Evolutionary conservation across 108 stramenopile genomes (phyloP).

Genomic region (Stephanodiscus triporus): DNA sequence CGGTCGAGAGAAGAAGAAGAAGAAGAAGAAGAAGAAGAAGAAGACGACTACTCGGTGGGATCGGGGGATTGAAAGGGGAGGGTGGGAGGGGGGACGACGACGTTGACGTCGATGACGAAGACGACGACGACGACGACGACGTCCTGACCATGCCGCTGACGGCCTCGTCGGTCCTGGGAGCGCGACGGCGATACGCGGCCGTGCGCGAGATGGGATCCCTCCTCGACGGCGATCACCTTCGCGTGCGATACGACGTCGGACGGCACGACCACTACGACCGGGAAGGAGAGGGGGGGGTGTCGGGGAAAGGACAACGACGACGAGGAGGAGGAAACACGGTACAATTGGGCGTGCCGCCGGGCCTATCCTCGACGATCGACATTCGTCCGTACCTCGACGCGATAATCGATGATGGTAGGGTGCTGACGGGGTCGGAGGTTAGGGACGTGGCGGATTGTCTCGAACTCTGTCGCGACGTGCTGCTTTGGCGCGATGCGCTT

Average conservation of each 20-base stretch:
- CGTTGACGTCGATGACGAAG: conserved; percentile 2
- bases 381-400: conserved; percentile 62
- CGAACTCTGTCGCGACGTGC: conserved; percentile 58
- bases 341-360: conserved; percentile 52
- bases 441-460: conserved; percentile 63
- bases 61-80: no score
- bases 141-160: conserved; percentile 51
- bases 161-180: conserved; percentile 48
- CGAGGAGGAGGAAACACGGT: conserved; percentile 42
- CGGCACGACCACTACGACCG: conserved; percentile 9
- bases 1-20: neutral
- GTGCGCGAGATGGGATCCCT: conserved; percentile 72
- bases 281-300: neutral
- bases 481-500: conserved; percentile 60
- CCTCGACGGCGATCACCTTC: conserved; percentile 39
- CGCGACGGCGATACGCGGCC: conserved; percentile 65
- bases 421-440: conserved; percentile 75
- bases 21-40: neutral
- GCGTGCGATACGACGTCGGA: conserved; percentile 23
- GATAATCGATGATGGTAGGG: conserved; percentile 49
- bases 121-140: conserved; percentile 10
- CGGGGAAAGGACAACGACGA: conserved; percentile 12
- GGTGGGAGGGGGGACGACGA: neutral
- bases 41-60: neutral
- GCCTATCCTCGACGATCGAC: conserved; percentile 56